Conservation (phyloP, 805 yeast species). For the Yamadazyma paraphyllophila region DNA sequence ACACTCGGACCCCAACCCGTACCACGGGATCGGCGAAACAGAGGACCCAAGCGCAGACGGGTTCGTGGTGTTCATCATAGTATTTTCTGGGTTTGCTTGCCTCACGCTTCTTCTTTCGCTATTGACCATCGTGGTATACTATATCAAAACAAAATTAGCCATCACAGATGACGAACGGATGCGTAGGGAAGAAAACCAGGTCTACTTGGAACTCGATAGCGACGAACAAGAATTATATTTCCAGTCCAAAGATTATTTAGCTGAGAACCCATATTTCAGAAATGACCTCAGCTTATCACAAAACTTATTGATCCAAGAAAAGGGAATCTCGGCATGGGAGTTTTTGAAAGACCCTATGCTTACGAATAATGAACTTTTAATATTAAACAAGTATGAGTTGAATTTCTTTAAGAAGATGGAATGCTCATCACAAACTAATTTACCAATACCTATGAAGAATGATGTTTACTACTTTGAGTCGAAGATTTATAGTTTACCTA, state of each 20-base stretch:
- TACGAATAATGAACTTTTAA: conserved; percentile 54
- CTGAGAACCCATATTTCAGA: conserved; percentile 30
- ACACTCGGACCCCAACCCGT: not conserved
- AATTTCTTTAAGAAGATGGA: conserved; percentile 58
- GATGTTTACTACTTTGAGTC: conserved; percentile 89
- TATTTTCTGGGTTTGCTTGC: conserved; percentile 6
- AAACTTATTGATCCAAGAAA: conserved; percentile 70
- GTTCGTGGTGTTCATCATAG: conserved; percentile 5
- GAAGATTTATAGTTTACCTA: conserved; percentile 70
- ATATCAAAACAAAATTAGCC: conserved; percentile 8
- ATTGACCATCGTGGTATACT: conserved; percentile 7
- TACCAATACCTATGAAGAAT: conserved; percentile 79
- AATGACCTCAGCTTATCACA: conserved; percentile 58
- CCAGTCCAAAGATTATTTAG: conserved; percentile 54
- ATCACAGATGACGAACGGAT: conserved; percentile 52
- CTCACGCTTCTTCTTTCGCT: conserved; percentile 3
- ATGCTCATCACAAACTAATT: conserved; percentile 71
- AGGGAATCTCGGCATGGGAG: conserved; percentile 89
- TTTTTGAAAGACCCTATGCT: conserved; percentile 60
- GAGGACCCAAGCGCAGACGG: not conserved
- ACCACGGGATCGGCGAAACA: not conserved
- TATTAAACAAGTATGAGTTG: conserved; percentile 64
- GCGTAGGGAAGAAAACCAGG: conserved; percentile 57
- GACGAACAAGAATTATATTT: conserved; percentile 69
- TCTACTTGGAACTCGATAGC: conserved; percentile 58